Evolutionary conservation across 257 asterid species (phyloP).

Genomic region (Przewalskia tangutica): DNA sequence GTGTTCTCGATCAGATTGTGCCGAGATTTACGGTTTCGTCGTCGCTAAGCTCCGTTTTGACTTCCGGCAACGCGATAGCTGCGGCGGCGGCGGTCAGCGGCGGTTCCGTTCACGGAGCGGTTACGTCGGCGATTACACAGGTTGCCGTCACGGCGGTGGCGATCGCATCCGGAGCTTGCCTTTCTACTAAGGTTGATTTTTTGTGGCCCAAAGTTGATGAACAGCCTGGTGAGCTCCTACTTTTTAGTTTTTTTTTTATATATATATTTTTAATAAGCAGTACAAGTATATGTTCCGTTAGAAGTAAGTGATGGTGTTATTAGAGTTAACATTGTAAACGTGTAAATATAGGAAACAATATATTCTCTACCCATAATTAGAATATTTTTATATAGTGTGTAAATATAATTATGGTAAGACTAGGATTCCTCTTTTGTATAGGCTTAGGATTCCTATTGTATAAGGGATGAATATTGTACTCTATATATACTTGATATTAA

Average conservation of each 20-base stretch:
- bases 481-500: too few relatives aligned
- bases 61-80: constrained; percentile 68
- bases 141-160: constrained; percentile 93
- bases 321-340: neutral
- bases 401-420: too few relatives aligned
- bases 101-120: constrained; percentile 74
- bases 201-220: constrained; percentile 89
- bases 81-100: constrained; percentile 55
- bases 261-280: neutral
- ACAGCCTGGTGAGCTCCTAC: constrained; percentile 47
- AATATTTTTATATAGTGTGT: too few relatives aligned
- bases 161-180: constrained; percentile 96
- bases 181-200: constrained; percentile 89
- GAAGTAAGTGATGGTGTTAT: neutral
- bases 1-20: constrained; percentile 27
- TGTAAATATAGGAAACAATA: too few relatives aligned
- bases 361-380: too few relatives aligned
- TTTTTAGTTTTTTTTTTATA: neutral
- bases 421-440: too few relatives aligned
- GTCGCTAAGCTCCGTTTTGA: constrained; percentile 46
- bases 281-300: neutral
- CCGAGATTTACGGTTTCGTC: constrained; percentile 44
- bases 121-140: constrained; percentile 81
- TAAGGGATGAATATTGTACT: too few relatives aligned
- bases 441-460: too few relatives aligned